Conservation (phyloP, 2,329 filamentous ascomycete species). For the Cryphonectria radicalis region DNA sequence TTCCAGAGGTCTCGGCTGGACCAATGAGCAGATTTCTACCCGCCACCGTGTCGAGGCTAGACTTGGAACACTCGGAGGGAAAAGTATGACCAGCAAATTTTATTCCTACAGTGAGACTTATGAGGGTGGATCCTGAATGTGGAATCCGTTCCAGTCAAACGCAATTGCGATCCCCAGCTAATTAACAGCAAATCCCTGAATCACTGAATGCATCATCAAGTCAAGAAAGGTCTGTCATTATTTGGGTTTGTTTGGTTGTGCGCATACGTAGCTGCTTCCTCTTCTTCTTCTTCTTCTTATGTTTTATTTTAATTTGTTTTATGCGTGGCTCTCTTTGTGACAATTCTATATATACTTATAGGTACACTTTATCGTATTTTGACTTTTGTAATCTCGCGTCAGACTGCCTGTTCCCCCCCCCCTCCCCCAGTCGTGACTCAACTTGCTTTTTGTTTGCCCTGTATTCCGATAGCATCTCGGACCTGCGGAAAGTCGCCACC, state of each 20-base stretch:
- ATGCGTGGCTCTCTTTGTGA: not conserved
- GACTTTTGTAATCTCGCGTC: not conserved
- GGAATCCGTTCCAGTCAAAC: constrained; percentile 14
- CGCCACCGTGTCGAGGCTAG: constrained; percentile 11
- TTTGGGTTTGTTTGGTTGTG: not conserved
- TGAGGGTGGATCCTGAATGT: constrained; percentile 27
- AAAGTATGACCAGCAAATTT: constrained; percentile 27
- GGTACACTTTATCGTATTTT: not conserved
- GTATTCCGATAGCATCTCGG: not conserved
- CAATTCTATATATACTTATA: not conserved
- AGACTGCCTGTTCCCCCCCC: not conserved
- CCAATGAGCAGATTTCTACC: constrained; percentile 15
- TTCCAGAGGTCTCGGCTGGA: constrained; percentile 18
- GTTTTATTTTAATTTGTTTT: not conserved
- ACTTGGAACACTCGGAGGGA: not conserved
- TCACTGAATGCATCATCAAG: constrained; percentile 12
- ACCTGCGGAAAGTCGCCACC: not conserved
- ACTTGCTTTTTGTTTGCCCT: not conserved
- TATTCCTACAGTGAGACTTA: constrained; percentile 22
- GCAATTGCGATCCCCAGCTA: constrained; percentile 2
- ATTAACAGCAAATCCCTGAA: constrained; percentile 10
- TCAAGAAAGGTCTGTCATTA: not conserved
- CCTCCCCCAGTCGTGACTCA: not conserved
- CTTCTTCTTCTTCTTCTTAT: not conserved
- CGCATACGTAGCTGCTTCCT: not conserved